Evolutionary conservation across 306 rosid species (phyloP).

Genomic region (Ammopiptanthus mongolicus): DNA sequence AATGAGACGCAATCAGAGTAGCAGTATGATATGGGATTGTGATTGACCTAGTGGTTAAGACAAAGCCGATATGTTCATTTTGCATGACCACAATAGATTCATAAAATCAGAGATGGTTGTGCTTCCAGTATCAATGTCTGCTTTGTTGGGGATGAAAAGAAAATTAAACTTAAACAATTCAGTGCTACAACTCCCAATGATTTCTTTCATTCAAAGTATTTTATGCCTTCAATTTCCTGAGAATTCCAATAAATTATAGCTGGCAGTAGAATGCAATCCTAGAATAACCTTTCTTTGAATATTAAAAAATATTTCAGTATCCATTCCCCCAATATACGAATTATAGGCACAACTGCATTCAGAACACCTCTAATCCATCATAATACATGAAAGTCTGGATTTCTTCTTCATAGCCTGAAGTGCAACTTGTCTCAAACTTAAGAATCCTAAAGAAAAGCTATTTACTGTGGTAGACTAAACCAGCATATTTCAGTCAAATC

Average conservation of each 20-base stretch:
- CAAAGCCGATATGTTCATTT: background rate
- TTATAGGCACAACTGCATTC: background rate
- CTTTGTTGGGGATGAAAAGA: background rate
- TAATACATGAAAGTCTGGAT: background rate
- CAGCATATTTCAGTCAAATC: background rate
- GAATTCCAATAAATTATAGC: background rate
- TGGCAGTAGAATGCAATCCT: background rate
- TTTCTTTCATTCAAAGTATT: background rate
- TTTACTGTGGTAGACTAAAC: background rate
- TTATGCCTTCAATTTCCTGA: background rate
- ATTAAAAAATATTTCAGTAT: background rate
- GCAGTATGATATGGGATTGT: background rate
- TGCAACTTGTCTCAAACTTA: background rate
- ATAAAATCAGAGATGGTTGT: background rate
- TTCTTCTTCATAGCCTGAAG: background rate
- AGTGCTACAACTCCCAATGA: background rate
- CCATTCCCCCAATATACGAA: background rate
- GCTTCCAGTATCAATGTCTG: background rate
- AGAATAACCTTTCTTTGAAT: background rate
- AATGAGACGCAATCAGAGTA: background rate
- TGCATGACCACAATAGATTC: background rate
- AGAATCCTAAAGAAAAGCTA: background rate
- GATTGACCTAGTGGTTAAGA: background rate
- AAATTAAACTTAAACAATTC: background rate
- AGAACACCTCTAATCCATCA: background rate